These are phyloP conservation scores for Fonsecaea monophora DNA, from an alignment of 2,329 filamentous ascomycete genomes.

Conservation along the genomic window DNA sequence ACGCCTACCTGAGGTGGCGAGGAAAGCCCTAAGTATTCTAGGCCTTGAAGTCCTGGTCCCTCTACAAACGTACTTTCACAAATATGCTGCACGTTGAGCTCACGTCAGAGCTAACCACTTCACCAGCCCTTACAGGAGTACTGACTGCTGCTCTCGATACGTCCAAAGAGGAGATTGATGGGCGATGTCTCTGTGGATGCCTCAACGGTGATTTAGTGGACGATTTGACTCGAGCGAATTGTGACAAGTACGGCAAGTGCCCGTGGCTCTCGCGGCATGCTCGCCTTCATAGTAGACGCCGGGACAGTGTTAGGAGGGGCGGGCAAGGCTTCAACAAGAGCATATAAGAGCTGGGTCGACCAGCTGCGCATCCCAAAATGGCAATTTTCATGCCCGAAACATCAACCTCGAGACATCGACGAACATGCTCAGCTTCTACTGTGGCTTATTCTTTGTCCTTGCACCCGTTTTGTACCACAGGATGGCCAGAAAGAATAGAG, in stretches of 20 bases:
- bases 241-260: not conserved
- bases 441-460: not conserved
- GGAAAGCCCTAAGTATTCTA: not conserved
- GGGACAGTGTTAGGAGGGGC: not conserved
- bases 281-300: not conserved
- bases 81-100: not conserved
- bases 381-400: not conserved
- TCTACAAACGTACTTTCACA: not conserved
- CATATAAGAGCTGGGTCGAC: slow-evolving; percentile 3
- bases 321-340: not conserved
- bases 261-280: not conserved
- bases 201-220: not conserved
- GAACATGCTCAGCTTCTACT: not conserved
- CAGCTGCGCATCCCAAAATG: not conserved
- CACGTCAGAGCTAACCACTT: not conserved
- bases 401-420: not conserved
- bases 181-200: not conserved
- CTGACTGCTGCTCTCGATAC: not conserved
- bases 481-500: not conserved
- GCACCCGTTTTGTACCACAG: not conserved
- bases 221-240: not conserved
- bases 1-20: not conserved
- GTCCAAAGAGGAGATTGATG: not conserved
- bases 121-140: not conserved
- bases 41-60: not conserved